A percentile compares a stretch with the other conserved stretches of the same genome.
Evolutionary conservation across 2,329 filamentous ascomycete species (phyloP).

Genomic region (Clonostachys solani): DNA sequence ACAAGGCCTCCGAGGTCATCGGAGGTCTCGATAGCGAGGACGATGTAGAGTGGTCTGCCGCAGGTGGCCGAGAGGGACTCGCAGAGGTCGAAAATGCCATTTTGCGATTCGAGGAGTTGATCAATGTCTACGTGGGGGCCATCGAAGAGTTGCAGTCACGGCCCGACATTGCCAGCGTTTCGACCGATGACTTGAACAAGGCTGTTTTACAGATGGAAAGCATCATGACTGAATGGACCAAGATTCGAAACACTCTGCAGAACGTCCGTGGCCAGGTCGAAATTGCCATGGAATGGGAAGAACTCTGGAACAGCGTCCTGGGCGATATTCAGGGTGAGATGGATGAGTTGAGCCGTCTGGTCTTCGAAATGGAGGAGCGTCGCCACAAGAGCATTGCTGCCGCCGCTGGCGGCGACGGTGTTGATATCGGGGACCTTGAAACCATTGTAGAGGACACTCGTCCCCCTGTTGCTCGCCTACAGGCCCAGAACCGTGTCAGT

Average conservation of each 20-base stretch:
- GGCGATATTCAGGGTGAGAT: constrained; percentile 89
- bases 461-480: constrained; percentile 40
- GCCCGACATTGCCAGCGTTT: constrained; percentile 68
- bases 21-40: constrained; percentile 89
- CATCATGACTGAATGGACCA: constrained; percentile 79
- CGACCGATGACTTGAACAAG: constrained; percentile 64
- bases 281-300: constrained; percentile 98
- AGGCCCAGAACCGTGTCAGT: constrained; percentile 63
- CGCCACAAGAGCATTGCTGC: constrained; percentile 74
- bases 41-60: constrained; percentile 95
- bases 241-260: constrained; percentile 73
- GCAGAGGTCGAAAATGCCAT: constrained; percentile 73
- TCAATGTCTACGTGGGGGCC: constrained; percentile 89
- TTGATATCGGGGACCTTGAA: constrained; percentile 84
- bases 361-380: constrained; percentile 98
- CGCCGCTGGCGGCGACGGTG: constrained; percentile 54
- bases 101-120: constrained; percentile 77
- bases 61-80: constrained; percentile 76
- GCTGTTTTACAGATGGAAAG: constrained; percentile 87
- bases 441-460: constrained; percentile 90
- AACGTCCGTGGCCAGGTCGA: constrained; percentile 87
- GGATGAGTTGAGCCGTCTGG: constrained; percentile 71
- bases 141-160: constrained; percentile 87
- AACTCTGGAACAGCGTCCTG: constrained; percentile 89
- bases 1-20: constrained; percentile 86